Base-by-base conservation (phyloP, 352 stramenopile species). In the Globisporangium canariense region DNA sequence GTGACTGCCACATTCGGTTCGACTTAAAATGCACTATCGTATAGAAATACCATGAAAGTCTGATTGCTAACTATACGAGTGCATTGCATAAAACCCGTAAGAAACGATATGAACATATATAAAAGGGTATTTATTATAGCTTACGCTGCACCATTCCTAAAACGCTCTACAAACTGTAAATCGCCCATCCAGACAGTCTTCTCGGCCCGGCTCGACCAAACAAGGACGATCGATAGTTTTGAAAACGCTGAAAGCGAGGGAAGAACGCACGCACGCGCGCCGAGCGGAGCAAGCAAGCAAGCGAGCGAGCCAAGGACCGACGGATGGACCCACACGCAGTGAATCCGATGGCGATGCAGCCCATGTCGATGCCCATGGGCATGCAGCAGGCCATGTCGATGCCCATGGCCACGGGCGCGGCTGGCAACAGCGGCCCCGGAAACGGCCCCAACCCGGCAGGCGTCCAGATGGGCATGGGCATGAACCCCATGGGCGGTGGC, bases 291-390 rank as follows among this genome's bases (percentile, higher is more conserved):
- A 28, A 28, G 25, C 25, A 28, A 28, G 25, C 25, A 28, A 28
- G 25, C 25, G 25, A 28, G 46, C 49, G 49, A 25, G 4, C 5
- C 13, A 34, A 28, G 14, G n/a, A 62, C 2, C 49, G 49, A 55
- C 49, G 20, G 58, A 90, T 90, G 81, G 80, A 90, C 40, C 76
- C 74, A 32, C 78, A 89, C 69, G 71, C 68, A 64, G 76, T 88
- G 52, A 91, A 91, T 66, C 70, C 80, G 60, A 77, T 91, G 70
- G 65, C 65, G 58, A 86, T 90, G 78, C 79, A 82, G 69, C 68
- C 74, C 56, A 89, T 91, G 73, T 86, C 78, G 10, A 87, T 91
- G 75, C 73, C 77, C 45, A 87, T 88, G 76, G 62, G 61, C 4
- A 76, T 81, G 70, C 77, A 75, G 4, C 83, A 86, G 69, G 47